Conservation (phyloP, 306 rosid species). For the Quercus agrifolia region DNA sequence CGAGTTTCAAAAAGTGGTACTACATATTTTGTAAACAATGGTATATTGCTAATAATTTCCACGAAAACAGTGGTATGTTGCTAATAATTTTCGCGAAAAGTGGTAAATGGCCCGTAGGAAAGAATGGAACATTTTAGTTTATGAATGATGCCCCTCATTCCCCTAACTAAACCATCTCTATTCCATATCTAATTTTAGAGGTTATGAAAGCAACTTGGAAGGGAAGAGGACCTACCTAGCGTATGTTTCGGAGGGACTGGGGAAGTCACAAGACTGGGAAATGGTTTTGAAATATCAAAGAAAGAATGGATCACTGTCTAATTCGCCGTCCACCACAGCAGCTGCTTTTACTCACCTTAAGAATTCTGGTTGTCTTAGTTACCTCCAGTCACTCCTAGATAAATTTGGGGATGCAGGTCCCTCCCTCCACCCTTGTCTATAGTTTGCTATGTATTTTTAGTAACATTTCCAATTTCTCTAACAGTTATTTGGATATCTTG, state of each 20-base stretch:
- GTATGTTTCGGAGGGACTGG: constrained; percentile 71
- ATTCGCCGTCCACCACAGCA: constrained; percentile 84
- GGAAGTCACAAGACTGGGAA: constrained; percentile 51
- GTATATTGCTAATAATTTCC: no score
- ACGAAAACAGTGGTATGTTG: no score
- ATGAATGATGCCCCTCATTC: not conserved
- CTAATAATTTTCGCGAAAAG: no score
- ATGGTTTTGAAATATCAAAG: constrained; percentile 70
- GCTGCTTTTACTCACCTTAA: constrained; percentile 54
- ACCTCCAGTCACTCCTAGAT: constrained; percentile 48
- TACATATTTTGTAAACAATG: no score
- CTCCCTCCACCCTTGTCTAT: constrained; percentile 2
- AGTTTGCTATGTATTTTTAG: not conserved
- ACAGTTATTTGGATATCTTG: constrained; percentile 7
- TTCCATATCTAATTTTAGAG: constrained; percentile 27
- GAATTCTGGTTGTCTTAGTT: constrained; percentile 62
- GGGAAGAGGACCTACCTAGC: constrained; percentile 73
- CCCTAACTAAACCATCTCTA: constrained; percentile 2
- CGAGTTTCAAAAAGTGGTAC: no score
- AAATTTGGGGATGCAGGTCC: constrained; percentile 71
- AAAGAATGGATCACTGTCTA: constrained; percentile 75
- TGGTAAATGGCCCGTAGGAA: no score
- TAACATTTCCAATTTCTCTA: not conserved
- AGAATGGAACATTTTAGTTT: not conserved
- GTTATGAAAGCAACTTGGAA: constrained; percentile 45